A percentile compares a stretch with the other conserved stretches of the same genome.
phyloP scores from a whole-genome alignment of 2,329 filamentous ascomycete species.

The Bipolaris zeicola region DNA sequence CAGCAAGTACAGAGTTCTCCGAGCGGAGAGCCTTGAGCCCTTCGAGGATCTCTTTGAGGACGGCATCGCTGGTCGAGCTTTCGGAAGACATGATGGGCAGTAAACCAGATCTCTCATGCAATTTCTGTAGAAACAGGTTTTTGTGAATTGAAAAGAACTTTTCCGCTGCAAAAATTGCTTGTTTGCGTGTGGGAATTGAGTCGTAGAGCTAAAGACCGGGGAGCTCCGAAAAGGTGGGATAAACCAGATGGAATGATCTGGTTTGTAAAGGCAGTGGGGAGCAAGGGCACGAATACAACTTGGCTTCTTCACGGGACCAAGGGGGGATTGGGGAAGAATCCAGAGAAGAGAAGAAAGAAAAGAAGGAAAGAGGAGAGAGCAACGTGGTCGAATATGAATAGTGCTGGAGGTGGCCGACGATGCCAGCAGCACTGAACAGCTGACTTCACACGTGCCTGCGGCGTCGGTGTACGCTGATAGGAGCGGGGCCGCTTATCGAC shows the following conservation, averaged over 20 bases:
- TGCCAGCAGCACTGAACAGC: constrained; percentile 17
- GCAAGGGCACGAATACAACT: constrained; percentile 17
- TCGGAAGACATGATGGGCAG: constrained; percentile 37
- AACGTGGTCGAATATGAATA: constrained; percentile 20
- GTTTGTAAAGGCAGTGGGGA: neutral
- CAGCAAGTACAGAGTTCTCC: constrained; percentile 61
- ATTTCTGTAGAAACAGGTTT: neutral
- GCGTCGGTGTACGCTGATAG: constrained; percentile 30
- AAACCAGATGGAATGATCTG: constrained; percentile 6
- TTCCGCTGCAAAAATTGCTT: neutral
- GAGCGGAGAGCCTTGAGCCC: constrained; percentile 61
- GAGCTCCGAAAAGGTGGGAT: constrained; percentile 11
- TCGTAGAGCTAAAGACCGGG: constrained; percentile 20
- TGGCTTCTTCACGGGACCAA: neutral
- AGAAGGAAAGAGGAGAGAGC: constrained; percentile 14
- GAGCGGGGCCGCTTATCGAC: constrained; percentile 39
- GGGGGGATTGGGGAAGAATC: constrained; percentile 16
- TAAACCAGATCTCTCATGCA: neutral
- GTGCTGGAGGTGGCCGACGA: constrained; percentile 17
- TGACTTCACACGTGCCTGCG: constrained; percentile 25
- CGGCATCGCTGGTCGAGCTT: constrained; percentile 40
- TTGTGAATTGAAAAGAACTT: neutral
- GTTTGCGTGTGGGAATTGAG: constrained; percentile 13
- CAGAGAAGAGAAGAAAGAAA: constrained; percentile 19
- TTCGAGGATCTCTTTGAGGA: constrained; percentile 62